Percentiles rank a stretch among this genome's conserved stretches.
Conservation (phyloP, 257 asterid genomes). For the Ilex asprella region DNA sequence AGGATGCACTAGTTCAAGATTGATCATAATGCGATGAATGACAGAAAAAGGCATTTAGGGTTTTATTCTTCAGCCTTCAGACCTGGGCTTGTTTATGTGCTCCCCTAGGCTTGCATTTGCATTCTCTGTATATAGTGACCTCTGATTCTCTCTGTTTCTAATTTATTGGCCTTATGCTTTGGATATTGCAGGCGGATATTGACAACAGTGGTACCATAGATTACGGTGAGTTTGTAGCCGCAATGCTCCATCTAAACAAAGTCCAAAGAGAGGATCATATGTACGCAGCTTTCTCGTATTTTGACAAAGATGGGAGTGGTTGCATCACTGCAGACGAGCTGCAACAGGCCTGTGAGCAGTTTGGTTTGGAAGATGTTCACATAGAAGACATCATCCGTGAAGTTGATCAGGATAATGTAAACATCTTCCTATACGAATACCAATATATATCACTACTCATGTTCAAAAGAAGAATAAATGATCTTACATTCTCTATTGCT, state of each 20-base stretch:
- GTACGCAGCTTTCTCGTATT: conserved; percentile 34
- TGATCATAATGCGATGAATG: no score
- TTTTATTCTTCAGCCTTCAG: no score
- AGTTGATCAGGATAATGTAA: conserved; percentile 44
- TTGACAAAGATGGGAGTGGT: conserved; percentile 48
- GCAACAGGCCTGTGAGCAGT: conserved; percentile 42
- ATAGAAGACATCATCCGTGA: conserved; percentile 33
- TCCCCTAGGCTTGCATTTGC: no score
- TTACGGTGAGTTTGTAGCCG: conserved; percentile 53
- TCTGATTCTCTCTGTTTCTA: background rate
- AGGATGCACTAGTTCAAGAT: no score
- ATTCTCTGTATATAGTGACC: no score
- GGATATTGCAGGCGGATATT: conserved; percentile 31
- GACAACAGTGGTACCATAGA: conserved; percentile 46
- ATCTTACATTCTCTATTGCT: background rate
- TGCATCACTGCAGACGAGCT: conserved; percentile 48
- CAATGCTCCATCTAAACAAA: conserved; percentile 41
- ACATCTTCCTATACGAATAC: background rate
- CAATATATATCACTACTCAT: background rate
- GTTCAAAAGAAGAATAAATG: background rate
- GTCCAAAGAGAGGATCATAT: conserved; percentile 41
- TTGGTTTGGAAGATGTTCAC: conserved; percentile 31
- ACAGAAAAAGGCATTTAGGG: no score
- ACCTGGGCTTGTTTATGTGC: no score
- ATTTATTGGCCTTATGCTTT: background rate